phyloP scores from a whole-genome alignment of 1,284 basidiomycete species.

The Sporisorium sorghi region DNA sequence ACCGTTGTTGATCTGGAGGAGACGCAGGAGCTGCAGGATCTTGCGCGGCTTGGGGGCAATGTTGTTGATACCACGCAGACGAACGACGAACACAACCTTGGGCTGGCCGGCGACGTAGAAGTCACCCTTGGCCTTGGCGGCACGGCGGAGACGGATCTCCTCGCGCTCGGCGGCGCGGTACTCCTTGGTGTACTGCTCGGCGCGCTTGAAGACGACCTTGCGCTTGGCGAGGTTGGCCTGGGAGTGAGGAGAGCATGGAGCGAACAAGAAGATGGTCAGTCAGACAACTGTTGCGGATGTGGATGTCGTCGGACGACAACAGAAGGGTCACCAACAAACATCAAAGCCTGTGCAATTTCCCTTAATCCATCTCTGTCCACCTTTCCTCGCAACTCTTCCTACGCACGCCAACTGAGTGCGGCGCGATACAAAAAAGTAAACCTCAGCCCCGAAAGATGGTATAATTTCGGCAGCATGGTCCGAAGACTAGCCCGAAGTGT shows the following conservation, averaged over 20 bases:
- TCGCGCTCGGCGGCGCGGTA: constrained; percentile 92
- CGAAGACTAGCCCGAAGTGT: constrained; percentile 64
- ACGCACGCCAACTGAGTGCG: too few relatives aligned
- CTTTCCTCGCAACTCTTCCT: too few relatives aligned
- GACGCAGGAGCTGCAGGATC: constrained; percentile 96
- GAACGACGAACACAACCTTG: constrained; percentile 97
- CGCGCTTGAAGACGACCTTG: constrained; percentile 99
- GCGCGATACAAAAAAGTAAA: constrained; percentile 20
- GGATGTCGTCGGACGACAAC: background rate
- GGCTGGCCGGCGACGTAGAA: constrained; percentile 97
- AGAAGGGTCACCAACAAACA: too few relatives aligned
- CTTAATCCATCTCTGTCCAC: too few relatives aligned
- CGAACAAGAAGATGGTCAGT: constrained; percentile 2
- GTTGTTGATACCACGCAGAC: constrained; percentile 94
- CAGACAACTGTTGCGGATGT: constrained; percentile 8
- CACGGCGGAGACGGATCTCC: constrained; percentile 94
- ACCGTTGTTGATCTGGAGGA: constrained; percentile 99
- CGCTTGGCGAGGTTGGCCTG: constrained; percentile 91
- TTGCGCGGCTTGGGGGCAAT: constrained; percentile 99
- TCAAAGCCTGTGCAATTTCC: background rate
- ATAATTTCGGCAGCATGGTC: constrained; percentile 67
- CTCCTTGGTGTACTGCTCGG: constrained; percentile 98
- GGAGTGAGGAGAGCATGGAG: constrained; percentile 8
- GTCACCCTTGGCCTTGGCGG: constrained; percentile 90
- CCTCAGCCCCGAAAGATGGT: constrained; percentile 70